phyloP scores from a whole-genome alignment of 208 protist genomes.

The Phytomonas sp. region DNA sequence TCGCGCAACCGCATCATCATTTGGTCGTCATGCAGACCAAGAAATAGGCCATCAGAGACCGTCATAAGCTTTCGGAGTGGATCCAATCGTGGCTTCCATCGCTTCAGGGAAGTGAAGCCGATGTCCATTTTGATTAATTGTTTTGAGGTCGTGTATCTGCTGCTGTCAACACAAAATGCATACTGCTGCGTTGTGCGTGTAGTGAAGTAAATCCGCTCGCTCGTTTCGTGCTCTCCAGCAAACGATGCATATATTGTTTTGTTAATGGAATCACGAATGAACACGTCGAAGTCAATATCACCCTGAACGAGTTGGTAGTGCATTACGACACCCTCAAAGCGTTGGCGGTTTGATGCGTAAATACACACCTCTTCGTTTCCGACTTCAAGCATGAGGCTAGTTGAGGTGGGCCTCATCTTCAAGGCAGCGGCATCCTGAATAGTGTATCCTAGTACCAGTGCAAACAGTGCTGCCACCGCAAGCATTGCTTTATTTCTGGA shows the following conservation, averaged over 20 bases:
- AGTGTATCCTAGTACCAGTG: neutral
- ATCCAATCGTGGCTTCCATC: constrained; percentile 71
- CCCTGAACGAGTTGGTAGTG: constrained; percentile 65
- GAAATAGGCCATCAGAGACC: constrained; percentile 52
- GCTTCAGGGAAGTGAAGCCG: constrained; percentile 61
- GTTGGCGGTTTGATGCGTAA: constrained; percentile 44
- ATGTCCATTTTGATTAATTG: constrained; percentile 71
- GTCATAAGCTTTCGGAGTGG: constrained; percentile 60
- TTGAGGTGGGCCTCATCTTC: constrained; percentile 42
- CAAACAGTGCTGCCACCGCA: neutral
- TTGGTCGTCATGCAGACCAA: constrained; percentile 75
- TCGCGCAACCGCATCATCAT: constrained; percentile 68
- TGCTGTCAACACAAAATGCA: constrained; percentile 78
- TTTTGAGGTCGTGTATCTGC: constrained; percentile 28
- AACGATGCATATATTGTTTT: constrained; percentile 62
- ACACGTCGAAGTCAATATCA: constrained; percentile 63
- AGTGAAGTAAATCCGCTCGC: constrained; percentile 76
- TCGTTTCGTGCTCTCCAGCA: constrained; percentile 56
- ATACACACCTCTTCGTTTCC: constrained; percentile 65
- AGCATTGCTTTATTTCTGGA: neutral
- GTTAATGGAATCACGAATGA: constrained; percentile 46
- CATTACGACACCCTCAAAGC: constrained; percentile 59
- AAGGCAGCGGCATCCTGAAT: constrained; percentile 14
- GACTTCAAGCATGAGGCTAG: constrained; percentile 46
- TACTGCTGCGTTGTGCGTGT: constrained; percentile 50